Evolutionary conservation across 345 rosid species (phyloP), one percentile per base, ranked within the genome.

Genomic region (Salix purpurea): DNA sequence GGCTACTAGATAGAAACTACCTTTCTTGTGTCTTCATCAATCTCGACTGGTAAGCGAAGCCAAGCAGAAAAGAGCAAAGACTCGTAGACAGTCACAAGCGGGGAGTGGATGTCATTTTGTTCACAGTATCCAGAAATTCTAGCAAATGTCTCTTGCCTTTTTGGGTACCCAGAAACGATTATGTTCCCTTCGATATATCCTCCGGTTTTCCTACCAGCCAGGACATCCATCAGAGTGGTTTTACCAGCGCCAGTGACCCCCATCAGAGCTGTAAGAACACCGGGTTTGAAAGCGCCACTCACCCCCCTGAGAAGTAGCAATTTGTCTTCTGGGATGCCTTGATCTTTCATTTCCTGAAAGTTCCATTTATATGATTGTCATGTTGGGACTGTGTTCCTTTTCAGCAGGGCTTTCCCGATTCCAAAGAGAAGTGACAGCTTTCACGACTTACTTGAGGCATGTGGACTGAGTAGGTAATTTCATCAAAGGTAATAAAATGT

Each of bases 181-280:
- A 92, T 89, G 71, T 81, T 78, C 15, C 97, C 97, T 24, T 89
- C 91, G 6, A 91, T 84, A 71, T 89, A 90, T 37, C 97, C 96
- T 65, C 92, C 92, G 26, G 92, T 90, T 84, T 92, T 92, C 75
- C 97, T 85, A 70, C 97, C 96, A 37, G 97, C 94, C n/a, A 92
- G 80, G 69, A 91, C 97, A 84, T 91, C 97, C 97, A 92, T 89
- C 72, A 92, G 65, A 76, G 97, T 92, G 28, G 97, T 91, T 85
- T 92, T 92, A 5, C 97, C 97, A 12, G 97, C 96, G 16, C 95
- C 93, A 19, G 89, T 88, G 44, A 88, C 90, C 69, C 92, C 94
- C 94, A 91, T 91, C 46, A 89, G 81, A 80, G 94, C 94, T 16
- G 97, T 92, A 4, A 92, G 93, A 75, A 92, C 93, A 9, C 97